Base-by-base conservation (phyloP, 1,284 basidiomycete species). In the Paramarasmius palmivorus region DNA sequence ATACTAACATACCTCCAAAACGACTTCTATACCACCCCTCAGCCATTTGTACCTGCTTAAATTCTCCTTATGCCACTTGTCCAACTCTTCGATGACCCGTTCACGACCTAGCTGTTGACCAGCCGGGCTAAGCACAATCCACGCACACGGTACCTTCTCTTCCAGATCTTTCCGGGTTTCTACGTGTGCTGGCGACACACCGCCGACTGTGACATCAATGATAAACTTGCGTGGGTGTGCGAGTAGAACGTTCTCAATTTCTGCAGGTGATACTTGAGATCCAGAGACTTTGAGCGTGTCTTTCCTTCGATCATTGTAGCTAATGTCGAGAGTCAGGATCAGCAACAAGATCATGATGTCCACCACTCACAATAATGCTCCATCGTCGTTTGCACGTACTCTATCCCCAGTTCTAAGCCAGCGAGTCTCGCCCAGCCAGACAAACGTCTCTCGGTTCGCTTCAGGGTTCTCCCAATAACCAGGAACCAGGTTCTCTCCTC, bases 1-100 rank as follows among this genome's bases (percentile, higher is more conserved):
- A 46, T 17, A 49, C 19, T 48, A 17, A 65, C 78, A 25, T 32
- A 84, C 86, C 73, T 82, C 73, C 49, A 77, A 64, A 2, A 89
- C 76, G 14, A 87, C 65, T 57, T 80, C 78, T 19, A 88, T 79
- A 0, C 87, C 88, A 2, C 87, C 88, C 20, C 84, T 71, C 48
- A 89, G 59, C 79, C 85, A 86, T 65, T 90, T 89, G 60, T 84
- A 87, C 61, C 77, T 81, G 68, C 85, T 88, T 57, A 89, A 65
- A 54, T 76, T 76, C 64, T 78, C 70, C 57, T 76, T 71, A 32
- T 78, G 70, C 87, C 86, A 90, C 14, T 59, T 65, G 12, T 87
- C 77, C 10, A 91, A 69, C 49, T 69, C 73, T 46, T 68, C 64
- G 3, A 79, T 58, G 4, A 75, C 77, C 26, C 69, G 73, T 3